Conservation (phyloP, 768 basidiomycete species). For the Imleria badia region DNA sequence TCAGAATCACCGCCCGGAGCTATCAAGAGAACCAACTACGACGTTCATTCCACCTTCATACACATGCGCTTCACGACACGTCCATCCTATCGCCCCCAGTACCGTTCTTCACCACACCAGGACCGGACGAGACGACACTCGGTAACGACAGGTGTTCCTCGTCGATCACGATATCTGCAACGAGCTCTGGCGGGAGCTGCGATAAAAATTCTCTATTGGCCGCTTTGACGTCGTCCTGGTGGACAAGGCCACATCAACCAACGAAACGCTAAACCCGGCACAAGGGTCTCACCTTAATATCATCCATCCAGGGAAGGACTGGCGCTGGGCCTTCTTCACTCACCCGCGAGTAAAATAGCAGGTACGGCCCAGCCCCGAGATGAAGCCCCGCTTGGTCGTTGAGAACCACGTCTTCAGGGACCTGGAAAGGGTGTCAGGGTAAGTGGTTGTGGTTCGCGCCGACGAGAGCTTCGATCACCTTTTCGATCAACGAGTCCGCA, state of each 20-base stretch:
- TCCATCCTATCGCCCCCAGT: conserved; percentile 16
- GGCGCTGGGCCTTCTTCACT: conserved; percentile 12
- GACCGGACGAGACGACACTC: background rate
- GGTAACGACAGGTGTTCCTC: conserved; percentile 3
- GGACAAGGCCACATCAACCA: background rate
- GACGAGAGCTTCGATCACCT: conserved; percentile 39
- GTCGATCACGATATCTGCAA: conserved; percentile 24
- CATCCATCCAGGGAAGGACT: conserved; percentile 29
- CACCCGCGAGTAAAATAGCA: conserved; percentile 64
- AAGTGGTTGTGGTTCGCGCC: background rate
- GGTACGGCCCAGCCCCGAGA: conserved; percentile 73
- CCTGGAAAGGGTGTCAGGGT: conserved; percentile 40
- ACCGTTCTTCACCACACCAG: background rate
- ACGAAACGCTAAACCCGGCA: background rate
- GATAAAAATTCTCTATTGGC: conserved; percentile 39
- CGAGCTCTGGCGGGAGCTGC: conserved; percentile 31
- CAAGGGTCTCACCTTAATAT: conserved; percentile 25
- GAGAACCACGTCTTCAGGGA: conserved; percentile 66
- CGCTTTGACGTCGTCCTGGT: conserved; percentile 34
- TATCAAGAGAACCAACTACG: background rate
- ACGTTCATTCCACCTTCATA: background rate
- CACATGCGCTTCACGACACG: conserved; percentile 7
- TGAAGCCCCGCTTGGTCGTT: conserved; percentile 71
- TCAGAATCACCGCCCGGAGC: no score
- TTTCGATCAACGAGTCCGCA: conserved; percentile 63